phyloP scores from a whole-genome alignment of 1,284 basidiomycete genomes.

The Rhodotorula sp. region DNA sequence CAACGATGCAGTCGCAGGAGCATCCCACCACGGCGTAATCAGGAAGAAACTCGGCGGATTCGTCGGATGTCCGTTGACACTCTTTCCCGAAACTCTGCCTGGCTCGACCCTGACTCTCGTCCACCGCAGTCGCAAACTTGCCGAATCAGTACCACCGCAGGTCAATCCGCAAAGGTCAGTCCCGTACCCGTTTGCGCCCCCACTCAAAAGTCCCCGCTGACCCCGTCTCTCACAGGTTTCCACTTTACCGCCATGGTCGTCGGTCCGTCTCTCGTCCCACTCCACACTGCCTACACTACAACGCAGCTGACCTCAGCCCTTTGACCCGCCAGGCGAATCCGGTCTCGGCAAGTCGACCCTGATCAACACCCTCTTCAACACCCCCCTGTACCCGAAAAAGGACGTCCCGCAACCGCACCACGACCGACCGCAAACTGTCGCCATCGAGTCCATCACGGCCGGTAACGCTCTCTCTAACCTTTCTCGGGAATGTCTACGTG shows the following conservation, averaged over 20 bases:
- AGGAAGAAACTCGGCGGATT: constrained; percentile 90
- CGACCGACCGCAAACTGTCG: constrained; percentile 85
- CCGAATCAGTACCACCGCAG: constrained; percentile 97
- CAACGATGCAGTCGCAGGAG: neutral
- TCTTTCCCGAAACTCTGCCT: neutral
- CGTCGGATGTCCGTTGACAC: constrained; percentile 52
- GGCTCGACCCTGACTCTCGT: too few species aligned
- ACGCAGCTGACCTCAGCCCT: too few species aligned
- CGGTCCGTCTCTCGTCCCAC: constrained; percentile 63
- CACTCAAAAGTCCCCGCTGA: neutral
- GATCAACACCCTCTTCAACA: constrained; percentile 96
- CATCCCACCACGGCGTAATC: constrained; percentile 56
- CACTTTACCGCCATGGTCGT: constrained; percentile 96
- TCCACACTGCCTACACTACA: too few species aligned
- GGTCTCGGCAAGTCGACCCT: constrained; percentile 96
- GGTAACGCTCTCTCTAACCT: constrained; percentile 59
- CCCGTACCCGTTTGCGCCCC: neutral
- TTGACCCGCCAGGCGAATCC: too few species aligned
- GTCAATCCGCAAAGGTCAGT: constrained; percentile 64
- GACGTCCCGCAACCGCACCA: constrained; percentile 72
- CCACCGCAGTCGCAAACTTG: constrained; percentile 67
- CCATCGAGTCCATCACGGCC: constrained; percentile 93
- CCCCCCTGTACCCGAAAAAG: constrained; percentile 84
- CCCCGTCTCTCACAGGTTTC: constrained; percentile 57
- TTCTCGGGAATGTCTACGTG: neutral